phyloP scores from a whole-genome alignment of 352 stramenopile genomes.

The Phytophthora aleatoria region DNA sequence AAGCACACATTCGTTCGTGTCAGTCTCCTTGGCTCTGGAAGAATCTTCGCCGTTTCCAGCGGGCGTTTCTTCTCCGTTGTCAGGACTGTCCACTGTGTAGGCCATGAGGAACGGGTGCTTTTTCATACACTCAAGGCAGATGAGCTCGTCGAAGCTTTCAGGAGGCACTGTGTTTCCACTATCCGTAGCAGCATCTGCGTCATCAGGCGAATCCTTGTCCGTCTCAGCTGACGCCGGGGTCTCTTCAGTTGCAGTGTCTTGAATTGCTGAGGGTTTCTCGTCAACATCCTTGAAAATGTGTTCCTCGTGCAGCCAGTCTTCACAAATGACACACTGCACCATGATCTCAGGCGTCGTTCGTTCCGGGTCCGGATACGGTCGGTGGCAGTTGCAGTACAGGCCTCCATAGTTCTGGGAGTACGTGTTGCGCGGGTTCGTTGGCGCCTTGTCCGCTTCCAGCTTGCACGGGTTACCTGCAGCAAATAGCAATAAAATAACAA shows the following conservation, averaged over 20 bases:
- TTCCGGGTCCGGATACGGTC: slow-evolving; percentile 76
- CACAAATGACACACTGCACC: slow-evolving; percentile 79
- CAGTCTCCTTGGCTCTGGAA: slow-evolving; percentile 7
- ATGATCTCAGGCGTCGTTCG: slow-evolving; percentile 70
- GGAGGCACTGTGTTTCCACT: slow-evolving; percentile 16
- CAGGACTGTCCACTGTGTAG: slow-evolving; percentile 46
- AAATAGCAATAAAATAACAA: slow-evolving; percentile 7
- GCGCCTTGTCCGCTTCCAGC: slow-evolving; percentile 56
- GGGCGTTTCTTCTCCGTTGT: slow-evolving; percentile 12
- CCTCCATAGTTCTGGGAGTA: slow-evolving; percentile 81
- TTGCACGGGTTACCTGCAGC: slow-evolving; percentile 50
- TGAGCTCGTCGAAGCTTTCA: slow-evolving; percentile 66
- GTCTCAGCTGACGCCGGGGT: not conserved
- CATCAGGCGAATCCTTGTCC: slow-evolving; percentile 12
- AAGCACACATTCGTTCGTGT: slow-evolving; percentile 32
- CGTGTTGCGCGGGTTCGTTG: slow-evolving; percentile 55
- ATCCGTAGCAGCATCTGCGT: slow-evolving; percentile 8
- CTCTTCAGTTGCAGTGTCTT: not conserved
- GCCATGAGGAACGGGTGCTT: slow-evolving; percentile 68
- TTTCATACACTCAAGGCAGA: slow-evolving; percentile 67
- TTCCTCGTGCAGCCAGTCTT: slow-evolving; percentile 82
- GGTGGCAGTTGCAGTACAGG: slow-evolving; percentile 73
- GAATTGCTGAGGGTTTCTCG: not conserved
- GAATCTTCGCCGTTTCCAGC: slow-evolving; percentile 8
- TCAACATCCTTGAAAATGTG: slow-evolving; percentile 47